A percentile compares a stretch with the other conserved stretches of the same genome.
Evolutionary conservation across 129 eudicot genomes (phyloP).

Genomic region (Artemisia argyi): DNA sequence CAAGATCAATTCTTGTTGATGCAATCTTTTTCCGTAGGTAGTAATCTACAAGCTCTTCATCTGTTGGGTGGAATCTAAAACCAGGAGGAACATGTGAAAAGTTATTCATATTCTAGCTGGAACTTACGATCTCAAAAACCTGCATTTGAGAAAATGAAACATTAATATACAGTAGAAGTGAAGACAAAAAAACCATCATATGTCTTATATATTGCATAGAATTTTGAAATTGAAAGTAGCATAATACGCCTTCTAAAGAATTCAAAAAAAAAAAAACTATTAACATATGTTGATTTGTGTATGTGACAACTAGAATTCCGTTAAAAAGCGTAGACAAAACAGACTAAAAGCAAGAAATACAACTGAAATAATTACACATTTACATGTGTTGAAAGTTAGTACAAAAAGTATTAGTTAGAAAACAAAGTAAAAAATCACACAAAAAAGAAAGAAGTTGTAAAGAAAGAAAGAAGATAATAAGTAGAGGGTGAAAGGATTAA

Average conservation of each 20-base stretch:
- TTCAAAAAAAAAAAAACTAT: background rate
- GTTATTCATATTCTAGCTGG: conserved; percentile 49
- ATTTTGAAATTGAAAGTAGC: background rate
- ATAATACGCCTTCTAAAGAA: background rate
- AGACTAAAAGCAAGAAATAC: background rate
- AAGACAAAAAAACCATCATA: conserved; percentile 4
- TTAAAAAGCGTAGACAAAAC: conserved; percentile 7
- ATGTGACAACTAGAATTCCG: background rate
- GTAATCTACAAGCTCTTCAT: conserved; percentile 92
- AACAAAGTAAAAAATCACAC: conserved; percentile 5
- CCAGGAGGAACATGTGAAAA: conserved; percentile 96
- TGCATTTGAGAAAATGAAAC: conserved; percentile 33
- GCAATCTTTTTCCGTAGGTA: conserved; percentile 80
- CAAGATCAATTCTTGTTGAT: conserved; percentile 70
- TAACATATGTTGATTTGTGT: background rate
- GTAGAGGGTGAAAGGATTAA: background rate
- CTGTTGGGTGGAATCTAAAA: conserved; percentile 91
- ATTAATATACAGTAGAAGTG: background rate
- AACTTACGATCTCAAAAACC: conserved; percentile 18
- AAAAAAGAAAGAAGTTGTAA: background rate
- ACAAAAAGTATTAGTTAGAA: no score
- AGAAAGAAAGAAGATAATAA: background rate
- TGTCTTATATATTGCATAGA: conserved; percentile 11
- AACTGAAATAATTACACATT: background rate
- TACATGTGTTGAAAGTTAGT: background rate